phyloP scores from a whole-genome alignment of 805 yeast genomes.

The Lipomyces starkeyi region DNA sequence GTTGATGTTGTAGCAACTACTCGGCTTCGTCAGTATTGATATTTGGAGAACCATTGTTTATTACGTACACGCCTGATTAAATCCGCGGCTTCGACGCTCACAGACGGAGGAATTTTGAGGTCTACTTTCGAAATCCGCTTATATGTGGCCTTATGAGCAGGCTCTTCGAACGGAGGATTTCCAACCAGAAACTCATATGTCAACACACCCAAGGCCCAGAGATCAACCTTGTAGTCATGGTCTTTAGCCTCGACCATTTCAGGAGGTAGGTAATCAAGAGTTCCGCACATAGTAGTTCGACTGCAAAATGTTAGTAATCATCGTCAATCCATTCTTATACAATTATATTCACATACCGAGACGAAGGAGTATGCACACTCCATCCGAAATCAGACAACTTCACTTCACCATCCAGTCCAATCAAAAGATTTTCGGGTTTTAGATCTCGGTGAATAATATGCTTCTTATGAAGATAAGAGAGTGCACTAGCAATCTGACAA shows the following conservation, averaged over 20 bases:
- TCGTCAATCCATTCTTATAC: not conserved
- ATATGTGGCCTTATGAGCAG: constrained; percentile 73
- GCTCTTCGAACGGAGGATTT: constrained; percentile 90
- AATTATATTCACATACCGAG: constrained; percentile 35
- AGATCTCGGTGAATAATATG: constrained; percentile 89
- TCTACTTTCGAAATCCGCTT: constrained; percentile 80
- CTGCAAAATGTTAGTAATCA: constrained; percentile 40
- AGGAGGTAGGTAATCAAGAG: constrained; percentile 92
- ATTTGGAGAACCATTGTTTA: not conserved
- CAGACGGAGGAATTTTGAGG: constrained; percentile 69
- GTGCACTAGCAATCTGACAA: constrained; percentile 81
- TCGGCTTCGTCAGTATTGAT: constrained; percentile 4
- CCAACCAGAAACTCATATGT: constrained; percentile 88
- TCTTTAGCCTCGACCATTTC: constrained; percentile 87
- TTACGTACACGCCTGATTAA: constrained; percentile 56
- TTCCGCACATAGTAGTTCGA: constrained; percentile 89
- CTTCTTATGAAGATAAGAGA: constrained; percentile 75
- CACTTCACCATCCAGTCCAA: constrained; percentile 75
- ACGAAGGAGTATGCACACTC: constrained; percentile 75
- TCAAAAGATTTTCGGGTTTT: constrained; percentile 88
- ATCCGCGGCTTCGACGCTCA: constrained; percentile 78
- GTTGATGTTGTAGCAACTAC: constrained; percentile 68
- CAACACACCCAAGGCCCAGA: constrained; percentile 91
- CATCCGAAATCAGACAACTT: constrained; percentile 96
- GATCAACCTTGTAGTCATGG: constrained; percentile 79